Evolutionary conservation across 2,329 filamentous ascomycete genomes (phyloP), one percentile per base, ranked within the genome.

Genomic region (Microascus cirrosus): DNA sequence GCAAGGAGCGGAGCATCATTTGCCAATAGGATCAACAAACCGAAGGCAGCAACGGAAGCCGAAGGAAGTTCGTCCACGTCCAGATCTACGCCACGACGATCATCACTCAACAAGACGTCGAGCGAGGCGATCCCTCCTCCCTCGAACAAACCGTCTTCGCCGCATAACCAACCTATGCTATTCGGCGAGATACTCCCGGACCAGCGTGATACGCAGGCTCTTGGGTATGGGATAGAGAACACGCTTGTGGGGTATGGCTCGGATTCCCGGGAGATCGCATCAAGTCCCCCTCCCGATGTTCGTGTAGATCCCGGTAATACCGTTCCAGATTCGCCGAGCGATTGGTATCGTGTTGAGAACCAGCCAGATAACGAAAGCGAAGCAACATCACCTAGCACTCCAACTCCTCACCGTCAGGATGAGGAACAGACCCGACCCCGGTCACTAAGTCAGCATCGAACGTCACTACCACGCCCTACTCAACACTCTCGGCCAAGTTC

Each of bases 141-240:
- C 11, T 55, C 45, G 10, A 24, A 48, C 25, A 13, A 53, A 22
- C 53, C 45, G 20, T 53, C 53, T 51, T 54, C 54, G 50, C 39
- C 50, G 50, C n/a, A 55, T 54, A 39, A 42, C 10, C 59, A 63
- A 57, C 45, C 54, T 61, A 80, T 89, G 39, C 73, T 92, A 22
- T 93, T 93, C 72, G 89, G 89, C 42, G 89, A 92, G 69, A 80
- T 92, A 63, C 73, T 84, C 32, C 78, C 82, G n/a, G 76, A 82
- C 42, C 77, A 82, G 63, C 76, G 75, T 64, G 76, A 81, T 62
- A 66, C 76, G 28, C 70, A 75, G 22, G 73, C 78, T 54, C 73
- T 76, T 56, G 84, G 82, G 5, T 84, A 83, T 71, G 85, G 85
- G 56, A 87, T 87, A 62, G 74, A 79, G 60, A 65, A 63, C 55